Evolutionary conservation across 176 grass and related monocot genomes (phyloP), one percentile per base, ranked within the genome.

Genomic region (Rhynchospora breviuscula): DNA sequence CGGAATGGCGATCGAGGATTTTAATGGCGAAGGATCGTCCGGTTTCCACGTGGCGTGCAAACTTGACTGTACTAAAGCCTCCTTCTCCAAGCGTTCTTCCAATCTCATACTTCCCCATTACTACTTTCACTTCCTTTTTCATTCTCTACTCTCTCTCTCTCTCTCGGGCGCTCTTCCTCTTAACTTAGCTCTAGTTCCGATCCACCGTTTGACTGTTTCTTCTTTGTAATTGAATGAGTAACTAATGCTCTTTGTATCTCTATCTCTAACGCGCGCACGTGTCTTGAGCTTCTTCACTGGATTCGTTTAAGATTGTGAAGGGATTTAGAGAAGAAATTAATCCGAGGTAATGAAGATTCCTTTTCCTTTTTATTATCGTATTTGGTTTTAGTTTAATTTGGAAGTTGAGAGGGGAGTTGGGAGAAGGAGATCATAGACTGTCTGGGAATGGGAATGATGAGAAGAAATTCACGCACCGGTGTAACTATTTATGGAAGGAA

Each of bases 1-100:
- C 89, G 51, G 92, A 93, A 17, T 93, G 86, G 58, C 91, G 93
- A 78, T 93, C 93, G 89, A 95, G 92, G 82, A 99, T 93, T 87
- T 99, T 99, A 87, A 99, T 82, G 93, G 96, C 93, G 96, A 89
- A 95, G 76, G 84, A 6, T 10, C 70, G 63, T 60, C 91, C 96
- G n/a, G 85, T 92, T 8, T 85, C 83, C 29, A 88, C 59, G 80
- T 94, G 85, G 18, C 88, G 83, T 69, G 93, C 93, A 86, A 91
- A 78, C 89, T 79, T 89, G 62, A 99, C 93, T 86, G 91, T 95
- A 31, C 91, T 93, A 88, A 99, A 99, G 80, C 87, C 88, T 9
- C 96, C 96, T 69, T 91, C 96, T 25, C 96, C 96, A 0, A 99
- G 89, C 52, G 93, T 86, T 87, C 89, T 68, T 85, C 96, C 91